Conservation (phyloP, 2,329 filamentous ascomycete genomes). For the Aspergillus spinulosporus region DNA sequence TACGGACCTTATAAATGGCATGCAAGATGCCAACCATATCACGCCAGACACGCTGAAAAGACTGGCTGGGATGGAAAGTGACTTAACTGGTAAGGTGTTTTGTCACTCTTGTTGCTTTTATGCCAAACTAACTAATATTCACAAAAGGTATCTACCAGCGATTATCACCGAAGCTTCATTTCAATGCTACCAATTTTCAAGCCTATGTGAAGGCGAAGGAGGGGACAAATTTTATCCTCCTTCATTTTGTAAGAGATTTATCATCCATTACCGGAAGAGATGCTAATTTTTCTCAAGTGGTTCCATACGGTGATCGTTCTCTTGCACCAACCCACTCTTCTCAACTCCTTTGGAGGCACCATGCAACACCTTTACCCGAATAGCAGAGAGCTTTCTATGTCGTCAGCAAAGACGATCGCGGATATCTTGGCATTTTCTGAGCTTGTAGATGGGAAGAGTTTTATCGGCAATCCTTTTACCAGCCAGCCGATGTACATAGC, state of each 20-base stretch:
- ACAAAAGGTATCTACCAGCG: constrained; percentile 63
- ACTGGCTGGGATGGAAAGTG: constrained; percentile 74
- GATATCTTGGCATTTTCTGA: constrained; percentile 86
- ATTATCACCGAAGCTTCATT: constrained; percentile 72
- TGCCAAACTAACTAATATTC: constrained; percentile 5
- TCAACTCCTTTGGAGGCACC: constrained; percentile 71
- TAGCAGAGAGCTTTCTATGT: constrained; percentile 79
- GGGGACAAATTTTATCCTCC: constrained; percentile 80
- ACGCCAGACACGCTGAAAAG: constrained; percentile 71
- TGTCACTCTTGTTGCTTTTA: not conserved
- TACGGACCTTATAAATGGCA: constrained; percentile 80
- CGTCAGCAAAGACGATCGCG: constrained; percentile 85
- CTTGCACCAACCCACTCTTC: constrained; percentile 76
- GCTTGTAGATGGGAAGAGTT: constrained; percentile 79
- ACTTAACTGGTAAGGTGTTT: constrained; percentile 62
- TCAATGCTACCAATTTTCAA: constrained; percentile 84
- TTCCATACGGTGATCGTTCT: constrained; percentile 85
- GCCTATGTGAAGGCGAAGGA: constrained; percentile 77
- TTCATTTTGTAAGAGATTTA: constrained; percentile 64
- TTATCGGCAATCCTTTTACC: constrained; percentile 84
- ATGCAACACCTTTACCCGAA: constrained; percentile 75
- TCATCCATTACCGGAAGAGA: no score
- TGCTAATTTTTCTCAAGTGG: constrained; percentile 53
- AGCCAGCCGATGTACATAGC: constrained; percentile 91
- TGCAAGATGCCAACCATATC: constrained; percentile 71